Evolutionary conservation across 495 filamentous ascomycete species (phyloP).

Genomic region (Margaritispora aquatica): DNA sequence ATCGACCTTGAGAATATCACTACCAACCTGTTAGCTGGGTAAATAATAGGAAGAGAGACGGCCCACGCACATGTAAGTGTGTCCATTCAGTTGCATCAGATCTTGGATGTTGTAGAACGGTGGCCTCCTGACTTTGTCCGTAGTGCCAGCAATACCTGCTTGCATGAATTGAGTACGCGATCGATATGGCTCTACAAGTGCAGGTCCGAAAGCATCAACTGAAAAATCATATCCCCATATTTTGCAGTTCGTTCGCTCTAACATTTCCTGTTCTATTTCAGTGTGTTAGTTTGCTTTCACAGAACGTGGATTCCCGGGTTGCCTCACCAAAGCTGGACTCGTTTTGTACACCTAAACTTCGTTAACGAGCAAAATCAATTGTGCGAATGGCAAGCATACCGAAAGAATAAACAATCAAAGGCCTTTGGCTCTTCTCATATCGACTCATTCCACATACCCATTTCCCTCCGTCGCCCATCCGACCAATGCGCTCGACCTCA

Average conservation of each 20-base stretch:
- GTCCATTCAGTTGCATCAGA: slow-evolving; percentile 27
- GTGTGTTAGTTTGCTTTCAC: slow-evolving; percentile 3
- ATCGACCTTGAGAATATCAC: slow-evolving; percentile 25
- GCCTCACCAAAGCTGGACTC: slow-evolving; percentile 26
- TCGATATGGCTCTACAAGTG: slow-evolving; percentile 6
- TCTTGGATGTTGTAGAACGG: slow-evolving; percentile 24
- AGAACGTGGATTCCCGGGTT: no score
- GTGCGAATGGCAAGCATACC: slow-evolving; percentile 6
- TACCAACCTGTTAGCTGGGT: background rate
- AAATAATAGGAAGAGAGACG: background rate
- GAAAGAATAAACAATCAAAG: slow-evolving; percentile 26
- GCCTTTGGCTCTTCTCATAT: slow-evolving; percentile 17
- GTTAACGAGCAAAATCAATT: background rate
- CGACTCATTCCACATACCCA: slow-evolving; percentile 28
- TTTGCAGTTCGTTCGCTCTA: slow-evolving; percentile 24
- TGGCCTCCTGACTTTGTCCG: slow-evolving; percentile 11
- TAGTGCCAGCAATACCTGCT: slow-evolving; percentile 18
- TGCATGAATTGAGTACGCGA: slow-evolving; percentile 19
- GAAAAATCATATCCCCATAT: slow-evolving; percentile 30
- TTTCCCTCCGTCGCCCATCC: slow-evolving; percentile 28
- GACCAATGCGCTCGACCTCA: slow-evolving; percentile 28
- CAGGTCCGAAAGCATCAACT: slow-evolving; percentile 19
- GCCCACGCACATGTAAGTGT: slow-evolving; percentile 26
- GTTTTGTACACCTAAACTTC: slow-evolving; percentile 13
- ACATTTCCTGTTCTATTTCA: slow-evolving; percentile 27